These are phyloP conservation scores for Stemphylium vesicarium DNA, from an alignment of 2,329 filamentous ascomycete genomes.

Conservation along the genomic window DNA sequence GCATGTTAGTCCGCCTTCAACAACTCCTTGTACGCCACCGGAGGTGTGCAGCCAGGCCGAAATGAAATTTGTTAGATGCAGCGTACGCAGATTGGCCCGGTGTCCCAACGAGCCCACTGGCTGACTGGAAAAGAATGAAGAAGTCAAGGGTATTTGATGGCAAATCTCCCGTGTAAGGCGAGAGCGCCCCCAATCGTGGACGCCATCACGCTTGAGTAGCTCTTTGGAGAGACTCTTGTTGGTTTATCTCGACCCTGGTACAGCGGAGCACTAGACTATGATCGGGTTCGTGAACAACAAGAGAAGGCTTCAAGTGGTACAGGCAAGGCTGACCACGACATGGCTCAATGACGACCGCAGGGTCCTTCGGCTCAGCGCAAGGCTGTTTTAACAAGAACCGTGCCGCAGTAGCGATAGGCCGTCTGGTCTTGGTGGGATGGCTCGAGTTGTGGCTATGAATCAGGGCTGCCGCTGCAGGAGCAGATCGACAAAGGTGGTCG, in stretches of 20 bases:
- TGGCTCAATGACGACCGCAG: too few species aligned
- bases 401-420: too few species aligned
- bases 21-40: constrained; percentile 7
- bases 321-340: background rate
- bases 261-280: background rate
- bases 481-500: too few species aligned
- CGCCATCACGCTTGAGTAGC: constrained; percentile 42
- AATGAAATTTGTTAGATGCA: constrained; percentile 40
- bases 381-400: too few species aligned
- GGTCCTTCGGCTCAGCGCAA: too few species aligned
- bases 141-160: constrained; percentile 39
- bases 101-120: constrained; percentile 31
- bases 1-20: too few species aligned
- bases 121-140: constrained; percentile 36
- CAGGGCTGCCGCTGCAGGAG: too few species aligned
- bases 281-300: too few species aligned
- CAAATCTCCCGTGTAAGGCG: constrained; percentile 30
- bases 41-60: constrained; percentile 32
- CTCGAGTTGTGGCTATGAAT: too few species aligned
- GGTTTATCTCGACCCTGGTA: constrained; percentile 48
- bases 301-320: too few species aligned
- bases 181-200: constrained; percentile 41
- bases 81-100: constrained; percentile 36
- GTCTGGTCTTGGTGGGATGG: too few species aligned
- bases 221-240: constrained; percentile 35